phyloP scores from a whole-genome alignment of 1,284 basidiomycete species.

The Trichosporon asahii region DNA sequence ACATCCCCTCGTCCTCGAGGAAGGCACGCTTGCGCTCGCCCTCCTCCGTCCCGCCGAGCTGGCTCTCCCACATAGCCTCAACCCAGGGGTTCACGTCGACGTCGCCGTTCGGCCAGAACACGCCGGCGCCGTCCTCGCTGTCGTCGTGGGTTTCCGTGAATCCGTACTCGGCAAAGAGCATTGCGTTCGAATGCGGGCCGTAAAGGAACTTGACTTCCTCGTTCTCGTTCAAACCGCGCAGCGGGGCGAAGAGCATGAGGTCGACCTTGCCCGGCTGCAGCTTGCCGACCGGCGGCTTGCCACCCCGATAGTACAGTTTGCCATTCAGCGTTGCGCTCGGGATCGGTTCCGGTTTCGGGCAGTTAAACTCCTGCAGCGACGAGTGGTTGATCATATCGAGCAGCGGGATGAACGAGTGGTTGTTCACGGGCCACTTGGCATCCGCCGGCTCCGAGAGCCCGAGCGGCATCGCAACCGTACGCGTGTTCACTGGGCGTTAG shows the following conservation, averaged over 20 bases:
- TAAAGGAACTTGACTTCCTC: constrained; percentile 72
- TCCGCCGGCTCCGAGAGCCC: constrained; percentile 56
- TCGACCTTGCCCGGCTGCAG: constrained; percentile 49
- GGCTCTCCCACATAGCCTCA: constrained; percentile 51
- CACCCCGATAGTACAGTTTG: constrained; percentile 12
- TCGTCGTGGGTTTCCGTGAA: constrained; percentile 58
- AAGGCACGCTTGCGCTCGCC: constrained; percentile 20
- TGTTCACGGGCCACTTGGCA: constrained; percentile 53
- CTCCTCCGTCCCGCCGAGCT: constrained; percentile 9
- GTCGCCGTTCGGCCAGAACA: constrained; percentile 50
- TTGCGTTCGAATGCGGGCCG: constrained; percentile 68
- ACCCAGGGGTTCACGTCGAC: constrained; percentile 63
- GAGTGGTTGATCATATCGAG: constrained; percentile 82
- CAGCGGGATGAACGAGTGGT: constrained; percentile 77
- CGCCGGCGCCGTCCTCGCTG: constrained; percentile 30
- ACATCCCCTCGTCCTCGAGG: constrained; percentile 21
- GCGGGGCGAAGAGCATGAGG: constrained; percentile 60
- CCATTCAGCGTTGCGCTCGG: constrained; percentile 19
- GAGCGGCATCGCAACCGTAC: constrained; percentile 74
- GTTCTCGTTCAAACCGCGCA: constrained; percentile 53
- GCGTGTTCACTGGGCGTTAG: constrained; percentile 69
- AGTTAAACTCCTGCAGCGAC: constrained; percentile 30
- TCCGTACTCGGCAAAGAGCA: constrained; percentile 77
- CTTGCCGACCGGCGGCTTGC: constrained; percentile 49
- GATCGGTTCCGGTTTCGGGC: constrained; percentile 29